phyloP scores from a whole-genome alignment of 202 grass and related monocot genomes.

The Alloteropsis angusta region DNA sequence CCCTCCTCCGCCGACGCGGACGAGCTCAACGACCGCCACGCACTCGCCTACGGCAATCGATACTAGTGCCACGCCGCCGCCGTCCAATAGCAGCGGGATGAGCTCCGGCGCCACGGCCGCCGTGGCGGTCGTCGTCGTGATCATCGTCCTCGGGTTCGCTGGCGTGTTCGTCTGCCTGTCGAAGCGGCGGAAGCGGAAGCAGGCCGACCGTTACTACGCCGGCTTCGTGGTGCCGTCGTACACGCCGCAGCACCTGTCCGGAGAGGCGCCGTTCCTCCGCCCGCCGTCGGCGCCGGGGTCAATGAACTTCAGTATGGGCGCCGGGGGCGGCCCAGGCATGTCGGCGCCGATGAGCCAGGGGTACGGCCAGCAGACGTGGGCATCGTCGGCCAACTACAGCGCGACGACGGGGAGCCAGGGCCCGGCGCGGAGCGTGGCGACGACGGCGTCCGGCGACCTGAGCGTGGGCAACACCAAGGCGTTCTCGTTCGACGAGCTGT shows the following conservation, averaged over 20 bases:
- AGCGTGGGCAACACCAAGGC: constrained; percentile 56
- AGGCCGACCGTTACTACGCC: constrained; percentile 39
- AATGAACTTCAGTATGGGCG: constrained; percentile 39
- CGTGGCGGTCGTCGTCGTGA: constrained; percentile 32
- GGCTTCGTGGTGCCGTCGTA: constrained; percentile 42
- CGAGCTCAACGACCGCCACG: not conserved
- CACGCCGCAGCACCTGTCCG: constrained; percentile 46
- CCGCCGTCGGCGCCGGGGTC: constrained; percentile 34
- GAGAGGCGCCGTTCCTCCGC: constrained; percentile 57
- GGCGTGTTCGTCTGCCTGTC: constrained; percentile 42
- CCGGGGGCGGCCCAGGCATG: constrained; percentile 15
- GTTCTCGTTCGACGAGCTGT: constrained; percentile 76
- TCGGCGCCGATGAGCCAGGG: constrained; percentile 9
- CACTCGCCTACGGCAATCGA: constrained; percentile 17
- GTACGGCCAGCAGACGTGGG: not conserved
- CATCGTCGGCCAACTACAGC: constrained; percentile 31
- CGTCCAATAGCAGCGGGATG: constrained; percentile 13
- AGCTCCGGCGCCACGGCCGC: constrained; percentile 29
- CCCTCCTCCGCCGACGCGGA: not conserved
- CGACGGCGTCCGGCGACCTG: constrained; percentile 32
- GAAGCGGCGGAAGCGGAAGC: constrained; percentile 37
- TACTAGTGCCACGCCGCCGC: not conserved
- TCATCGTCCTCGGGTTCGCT: constrained; percentile 41
- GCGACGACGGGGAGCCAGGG: constrained; percentile 30
- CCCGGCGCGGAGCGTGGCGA: constrained; percentile 17